Percentiles rank a stretch among this genome's conserved stretches.
Evolutionary conservation across 2,329 filamentous ascomycete genomes (phyloP).

Genomic region (Atkinsonella texensis): DNA sequence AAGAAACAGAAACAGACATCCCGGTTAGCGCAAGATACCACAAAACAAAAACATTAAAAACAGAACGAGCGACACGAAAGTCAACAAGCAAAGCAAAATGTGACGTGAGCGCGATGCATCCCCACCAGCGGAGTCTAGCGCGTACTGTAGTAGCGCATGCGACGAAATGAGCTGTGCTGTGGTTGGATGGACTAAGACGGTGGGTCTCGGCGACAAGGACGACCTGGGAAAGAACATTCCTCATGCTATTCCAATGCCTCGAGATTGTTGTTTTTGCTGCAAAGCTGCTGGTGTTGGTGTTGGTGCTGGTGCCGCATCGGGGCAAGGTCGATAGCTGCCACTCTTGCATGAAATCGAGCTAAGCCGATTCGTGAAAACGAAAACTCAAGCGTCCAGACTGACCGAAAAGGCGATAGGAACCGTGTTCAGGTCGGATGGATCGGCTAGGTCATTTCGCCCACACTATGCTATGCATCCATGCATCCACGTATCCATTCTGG

Average conservation of each 20-base stretch:
- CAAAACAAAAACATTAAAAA: background rate
- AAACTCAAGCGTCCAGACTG: background rate
- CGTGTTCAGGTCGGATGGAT: constrained; percentile 12
- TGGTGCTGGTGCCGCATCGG: too few relatives aligned
- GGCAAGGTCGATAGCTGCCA: background rate
- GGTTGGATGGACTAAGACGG: background rate
- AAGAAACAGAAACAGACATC: background rate
- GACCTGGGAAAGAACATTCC: background rate
- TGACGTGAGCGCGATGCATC: background rate
- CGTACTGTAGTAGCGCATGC: background rate
- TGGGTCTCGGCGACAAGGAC: background rate
- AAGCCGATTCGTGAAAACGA: background rate
- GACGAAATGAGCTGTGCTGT: background rate
- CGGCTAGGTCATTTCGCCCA: constrained; percentile 6
- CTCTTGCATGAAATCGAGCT: background rate
- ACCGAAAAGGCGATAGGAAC: constrained; percentile 5
- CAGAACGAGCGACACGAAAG: background rate
- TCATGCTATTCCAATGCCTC: background rate
- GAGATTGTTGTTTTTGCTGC: background rate
- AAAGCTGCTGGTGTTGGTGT: background rate
- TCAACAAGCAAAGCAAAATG: background rate
- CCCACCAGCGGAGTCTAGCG: background rate
- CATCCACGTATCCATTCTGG: background rate
- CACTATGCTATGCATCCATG: background rate
- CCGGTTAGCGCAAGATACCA: constrained; percentile 14